Evolutionary conservation across 2,329 filamentous ascomycete genomes (phyloP).

Genomic region (Nigrograna mackinnonii): DNA sequence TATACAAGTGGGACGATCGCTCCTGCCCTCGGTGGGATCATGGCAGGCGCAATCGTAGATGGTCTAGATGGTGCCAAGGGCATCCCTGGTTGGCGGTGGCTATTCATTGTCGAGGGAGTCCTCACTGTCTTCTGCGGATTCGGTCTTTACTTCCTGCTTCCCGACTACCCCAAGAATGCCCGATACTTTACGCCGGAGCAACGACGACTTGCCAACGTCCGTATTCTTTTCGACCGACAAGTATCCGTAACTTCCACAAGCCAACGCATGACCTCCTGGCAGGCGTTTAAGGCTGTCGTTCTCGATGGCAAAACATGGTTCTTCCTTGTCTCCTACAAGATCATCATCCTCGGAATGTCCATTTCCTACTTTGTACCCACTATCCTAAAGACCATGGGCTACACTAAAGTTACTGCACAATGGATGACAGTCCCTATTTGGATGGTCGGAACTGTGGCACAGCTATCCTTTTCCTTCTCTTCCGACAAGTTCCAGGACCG

Average conservation of each 20-base stretch:
- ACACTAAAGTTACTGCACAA: slow-evolving; percentile 6
- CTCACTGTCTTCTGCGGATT: slow-evolving; percentile 27
- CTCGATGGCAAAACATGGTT: slow-evolving; percentile 3
- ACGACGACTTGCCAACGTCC: not conserved
- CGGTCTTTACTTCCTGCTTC: slow-evolving; percentile 3
- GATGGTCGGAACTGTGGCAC: slow-evolving; percentile 26
- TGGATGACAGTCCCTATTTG: slow-evolving; percentile 27
- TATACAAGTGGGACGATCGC: not conserved
- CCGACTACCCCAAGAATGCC: not conserved
- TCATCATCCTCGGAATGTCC: not conserved
- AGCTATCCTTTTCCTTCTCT: slow-evolving; percentile 22
- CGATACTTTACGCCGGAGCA: not conserved
- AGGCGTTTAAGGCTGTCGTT: slow-evolving; percentile 5
- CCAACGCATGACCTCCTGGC: slow-evolving; percentile 2
- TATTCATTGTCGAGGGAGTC: slow-evolving; percentile 8
- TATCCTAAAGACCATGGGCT: slow-evolving; percentile 6
- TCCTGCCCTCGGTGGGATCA: slow-evolving; percentile 4
- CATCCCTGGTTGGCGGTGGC: slow-evolving; percentile 5
- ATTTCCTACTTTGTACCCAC: slow-evolving; percentile 11
- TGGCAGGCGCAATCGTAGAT: slow-evolving; percentile 6
- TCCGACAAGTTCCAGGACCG: slow-evolving; percentile 30
- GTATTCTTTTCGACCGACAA: not conserved
- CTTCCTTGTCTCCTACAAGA: slow-evolving; percentile 5
- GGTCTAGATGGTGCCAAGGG: slow-evolving; percentile 6
- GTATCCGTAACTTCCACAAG: not conserved